Conservation (phyloP, 208 protist genomes). For the Trypanosomatidae sp. region DNA sequence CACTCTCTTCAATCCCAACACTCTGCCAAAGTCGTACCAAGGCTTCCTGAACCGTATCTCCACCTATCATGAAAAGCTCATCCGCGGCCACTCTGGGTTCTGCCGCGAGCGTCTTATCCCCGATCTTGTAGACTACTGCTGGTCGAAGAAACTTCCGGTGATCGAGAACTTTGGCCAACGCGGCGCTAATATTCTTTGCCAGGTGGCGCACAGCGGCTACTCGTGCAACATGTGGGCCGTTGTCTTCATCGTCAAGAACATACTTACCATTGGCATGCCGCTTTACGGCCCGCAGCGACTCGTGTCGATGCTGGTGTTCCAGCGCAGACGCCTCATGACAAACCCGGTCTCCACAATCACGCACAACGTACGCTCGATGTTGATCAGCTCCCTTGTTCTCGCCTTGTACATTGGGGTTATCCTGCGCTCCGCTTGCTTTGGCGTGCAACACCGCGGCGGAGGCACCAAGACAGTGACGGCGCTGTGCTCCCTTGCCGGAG, state of each 20-base stretch:
- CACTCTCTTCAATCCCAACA: constrained; percentile 66
- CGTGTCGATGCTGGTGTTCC: constrained; percentile 52
- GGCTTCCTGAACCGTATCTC: constrained; percentile 63
- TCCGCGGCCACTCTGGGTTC: constrained; percentile 64
- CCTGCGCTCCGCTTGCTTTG: constrained; percentile 63
- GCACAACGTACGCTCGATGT: constrained; percentile 45
- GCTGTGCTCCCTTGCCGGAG: constrained; percentile 52
- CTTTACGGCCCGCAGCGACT: constrained; percentile 78
- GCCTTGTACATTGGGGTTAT: constrained; percentile 69
- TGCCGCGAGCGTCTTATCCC: constrained; percentile 58
- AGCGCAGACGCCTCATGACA: constrained; percentile 51
- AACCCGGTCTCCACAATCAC: constrained; percentile 49
- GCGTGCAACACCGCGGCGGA: constrained; percentile 52
- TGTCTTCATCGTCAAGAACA: constrained; percentile 51
- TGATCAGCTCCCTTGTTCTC: constrained; percentile 78
- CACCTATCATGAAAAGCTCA: constrained; percentile 60
- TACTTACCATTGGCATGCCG: constrained; percentile 73
- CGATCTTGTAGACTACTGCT: constrained; percentile 66
- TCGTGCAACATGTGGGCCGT: constrained; percentile 73
- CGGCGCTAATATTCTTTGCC: constrained; percentile 41
- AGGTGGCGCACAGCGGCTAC: constrained; percentile 50
- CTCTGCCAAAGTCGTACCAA: constrained; percentile 77
- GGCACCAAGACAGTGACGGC: constrained; percentile 47
- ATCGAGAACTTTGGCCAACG: constrained; percentile 29
- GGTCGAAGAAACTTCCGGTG: constrained; percentile 23